These are phyloP conservation scores for Suillus fuscotomentosus DNA, from an alignment of 768 basidiomycete species.

Conservation along the genomic window DNA sequence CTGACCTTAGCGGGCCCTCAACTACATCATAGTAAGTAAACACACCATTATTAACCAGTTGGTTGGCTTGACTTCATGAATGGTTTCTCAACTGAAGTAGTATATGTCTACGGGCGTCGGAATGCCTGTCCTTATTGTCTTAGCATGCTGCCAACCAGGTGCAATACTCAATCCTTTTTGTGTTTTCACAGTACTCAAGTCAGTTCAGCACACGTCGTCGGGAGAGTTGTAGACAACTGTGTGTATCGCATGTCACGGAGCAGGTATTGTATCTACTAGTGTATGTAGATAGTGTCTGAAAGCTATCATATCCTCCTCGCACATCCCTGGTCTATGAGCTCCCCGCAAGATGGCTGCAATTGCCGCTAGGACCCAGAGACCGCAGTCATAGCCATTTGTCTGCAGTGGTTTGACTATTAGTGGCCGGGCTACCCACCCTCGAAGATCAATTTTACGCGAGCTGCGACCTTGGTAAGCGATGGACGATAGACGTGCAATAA, in stretches of 20 bases:
- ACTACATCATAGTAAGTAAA: too few relatives aligned
- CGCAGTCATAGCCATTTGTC: constrained; percentile 20
- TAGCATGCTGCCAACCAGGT: too few relatives aligned
- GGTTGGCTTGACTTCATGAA: too few relatives aligned
- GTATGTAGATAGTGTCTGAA: constrained; percentile 6
- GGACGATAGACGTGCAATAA: background rate
- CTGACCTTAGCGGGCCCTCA: too few relatives aligned
- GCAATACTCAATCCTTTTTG: too few relatives aligned
- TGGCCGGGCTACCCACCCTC: background rate
- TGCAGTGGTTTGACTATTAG: constrained; percentile 6
- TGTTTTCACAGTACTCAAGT: too few relatives aligned
- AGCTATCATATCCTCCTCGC: constrained; percentile 12
- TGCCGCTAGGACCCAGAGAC: constrained; percentile 22
- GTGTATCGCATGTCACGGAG: background rate
- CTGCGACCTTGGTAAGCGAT: background rate
- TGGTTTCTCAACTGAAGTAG: too few relatives aligned
- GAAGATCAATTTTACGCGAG: background rate
- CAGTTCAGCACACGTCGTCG: too few relatives aligned
- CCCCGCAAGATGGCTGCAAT: constrained; percentile 19
- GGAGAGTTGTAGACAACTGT: too few relatives aligned
- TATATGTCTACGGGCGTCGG: too few relatives aligned
- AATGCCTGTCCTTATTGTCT: too few relatives aligned
- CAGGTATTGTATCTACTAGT: constrained; percentile 1
- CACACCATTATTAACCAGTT: too few relatives aligned
- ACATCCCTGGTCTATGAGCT: constrained; percentile 7